Evolutionary conservation across 805 yeast species (phyloP), one percentile per base, ranked within the genome.

Genomic region (Lachancea dasiensis): DNA sequence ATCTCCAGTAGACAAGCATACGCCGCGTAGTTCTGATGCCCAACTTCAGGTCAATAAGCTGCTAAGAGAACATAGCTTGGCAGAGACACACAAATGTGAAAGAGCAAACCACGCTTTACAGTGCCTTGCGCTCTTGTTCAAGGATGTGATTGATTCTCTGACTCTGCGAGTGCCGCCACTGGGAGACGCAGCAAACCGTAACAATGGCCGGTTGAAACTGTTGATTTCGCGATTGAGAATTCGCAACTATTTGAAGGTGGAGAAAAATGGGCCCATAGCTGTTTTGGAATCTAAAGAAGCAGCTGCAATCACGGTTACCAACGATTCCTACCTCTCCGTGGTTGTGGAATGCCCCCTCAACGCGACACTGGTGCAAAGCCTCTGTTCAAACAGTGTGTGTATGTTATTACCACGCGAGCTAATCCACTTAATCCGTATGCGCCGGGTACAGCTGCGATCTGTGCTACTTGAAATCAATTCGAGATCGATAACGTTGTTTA

Each of bases 351-450:
- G 33, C 19, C 39, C 39, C 17, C 25, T 36, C 4, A 26, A 30
- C 8, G 14, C 2, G 15, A 14, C 17, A 11, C 9, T 30, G 15
- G 19, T 36, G 35, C 25, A 18, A 22, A 16, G 9, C 10, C 4
- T 36, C 6, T 23, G 33, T 18, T 17, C 24, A 3, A 14, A 17
- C 9, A 19, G 11, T 7, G 37, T 19, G 31, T 34, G 37, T 19
- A 34, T 34, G 31, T 31, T 35, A 15, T 23, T 35, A 24, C 27
- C 39, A 3, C 32, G 39, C 6, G 39, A 35, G 17, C n/a, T 35
- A 22, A 23, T 27, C 6, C 39, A 35, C 17, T 6, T 16, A 28
- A 11, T 35, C 5, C 33, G 39, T 14, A 20, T 22, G 14, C 23
- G 22, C 8, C 4, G 18, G 4, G 10, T 35, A 14, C 14, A 22